Base-by-base conservation (phyloP, 805 yeast species). In the Ogataea henricii region DNA sequence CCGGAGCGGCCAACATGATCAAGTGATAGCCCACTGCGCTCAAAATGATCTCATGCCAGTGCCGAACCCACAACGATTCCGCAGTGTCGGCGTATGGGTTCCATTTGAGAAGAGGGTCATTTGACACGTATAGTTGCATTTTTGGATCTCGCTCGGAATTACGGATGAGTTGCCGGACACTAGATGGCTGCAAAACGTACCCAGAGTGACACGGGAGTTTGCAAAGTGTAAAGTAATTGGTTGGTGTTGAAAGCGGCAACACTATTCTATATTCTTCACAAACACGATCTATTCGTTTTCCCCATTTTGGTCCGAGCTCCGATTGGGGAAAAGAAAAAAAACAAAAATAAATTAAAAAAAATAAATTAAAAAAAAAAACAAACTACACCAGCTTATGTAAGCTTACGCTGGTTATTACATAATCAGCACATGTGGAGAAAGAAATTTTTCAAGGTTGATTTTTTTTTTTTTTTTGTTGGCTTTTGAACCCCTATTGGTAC, bases 21-120 rank as follows among this genome's bases (percentile, higher is more conserved):
- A 62, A 45, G 42, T 77, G 74, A 70, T 90, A 94, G 58, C 87
- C 76, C 17, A 76, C 50, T 18, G 85, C 73, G 9, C 91, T 73
- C 6, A 69, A 73, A 1, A 79, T 62, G 16, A 89, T 73, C 67
- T 92, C 97, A 62, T 90, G 97, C 74, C 82, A 74, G 62, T 87
- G 92, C n/a, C 71, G 72, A 21, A 66, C 54, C 40, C 75, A 71
- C 49, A 70, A 60, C 51, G 67, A 71, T n/a, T 62, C 55, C 1
- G 87, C 74, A 0, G 62, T 51, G 8, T 57, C 69, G 0, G 82
- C 79, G 48, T 73, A 77, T 14, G 83, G 83, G 26, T 69, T 62
- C 48, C 64, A 69, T 53, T 65, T 52, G 36, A 72, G 62, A 41
- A 79, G 69, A 9, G 77, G 74, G 62, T 79, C 85, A 3, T 66